These are phyloP conservation scores for Passiflora organensis DNA, from an alignment of 345 rosid genomes.

Conservation along the genomic window DNA sequence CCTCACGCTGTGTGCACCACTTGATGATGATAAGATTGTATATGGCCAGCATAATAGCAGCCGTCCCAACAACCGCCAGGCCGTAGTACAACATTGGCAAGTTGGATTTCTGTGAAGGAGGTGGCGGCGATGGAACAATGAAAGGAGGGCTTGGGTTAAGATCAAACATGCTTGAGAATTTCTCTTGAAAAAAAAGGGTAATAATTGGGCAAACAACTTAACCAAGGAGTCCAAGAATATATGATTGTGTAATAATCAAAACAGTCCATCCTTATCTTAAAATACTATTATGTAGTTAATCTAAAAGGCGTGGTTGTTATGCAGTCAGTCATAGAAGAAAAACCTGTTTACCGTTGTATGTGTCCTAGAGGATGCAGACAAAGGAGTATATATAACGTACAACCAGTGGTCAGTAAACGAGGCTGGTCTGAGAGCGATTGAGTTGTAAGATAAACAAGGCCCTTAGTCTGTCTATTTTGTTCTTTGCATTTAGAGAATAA, in stretches of 20 bases:
- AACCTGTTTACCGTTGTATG: neutral
- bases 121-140: neutral
- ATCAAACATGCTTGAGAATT: constrained; percentile 18
- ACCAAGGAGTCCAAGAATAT: neutral
- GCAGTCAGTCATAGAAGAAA: constrained; percentile 7
- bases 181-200: too few species aligned
- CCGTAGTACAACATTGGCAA: constrained; percentile 47
- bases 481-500: neutral
- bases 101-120: constrained; percentile 9
- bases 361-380: constrained; percentile 11
- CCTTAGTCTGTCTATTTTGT: neutral
- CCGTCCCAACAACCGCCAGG: constrained; percentile 32
- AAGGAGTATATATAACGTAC: constrained; percentile 14
- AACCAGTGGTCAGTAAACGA: neutral
- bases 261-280: neutral
- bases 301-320: constrained; percentile 28
- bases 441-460: constrained; percentile 4
- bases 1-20: constrained; percentile 13
- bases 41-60: constrained; percentile 21
- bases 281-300: constrained; percentile 12
- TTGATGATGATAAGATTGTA: constrained; percentile 35
- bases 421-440: neutral
- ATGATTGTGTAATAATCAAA: neutral
- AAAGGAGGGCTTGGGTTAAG: neutral
- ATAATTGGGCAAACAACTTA: neutral